Conservation (phyloP, 192 early-diverging fungal species). For the Podila clonocystis region DNA sequence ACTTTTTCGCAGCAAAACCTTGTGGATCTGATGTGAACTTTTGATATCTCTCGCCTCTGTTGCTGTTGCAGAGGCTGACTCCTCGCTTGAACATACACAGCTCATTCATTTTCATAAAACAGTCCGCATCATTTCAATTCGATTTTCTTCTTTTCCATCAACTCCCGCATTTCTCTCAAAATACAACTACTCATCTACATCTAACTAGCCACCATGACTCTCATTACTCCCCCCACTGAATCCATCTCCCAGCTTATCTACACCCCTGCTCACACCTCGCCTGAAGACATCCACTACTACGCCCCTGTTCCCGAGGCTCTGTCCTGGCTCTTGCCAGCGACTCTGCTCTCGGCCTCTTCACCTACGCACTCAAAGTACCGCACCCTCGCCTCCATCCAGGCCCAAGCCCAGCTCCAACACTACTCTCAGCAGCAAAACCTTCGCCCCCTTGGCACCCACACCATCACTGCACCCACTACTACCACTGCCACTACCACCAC, state of each 20-base stretch:
- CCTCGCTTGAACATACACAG: no score
- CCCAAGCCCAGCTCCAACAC: not conserved
- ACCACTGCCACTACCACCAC: not conserved
- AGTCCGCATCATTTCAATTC: not conserved
- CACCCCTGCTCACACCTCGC: conserved; percentile 2
- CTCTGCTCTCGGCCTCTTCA: conserved; percentile 14
- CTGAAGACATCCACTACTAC: conserved; percentile 11
- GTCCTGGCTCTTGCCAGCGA: conserved; percentile 50
- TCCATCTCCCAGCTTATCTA: conserved; percentile 10
- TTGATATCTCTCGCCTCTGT: no score
- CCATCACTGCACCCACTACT: not conserved
- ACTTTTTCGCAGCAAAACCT: no score
- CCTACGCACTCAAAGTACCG: conserved; percentile 35
- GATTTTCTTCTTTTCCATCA: conserved; percentile 1
- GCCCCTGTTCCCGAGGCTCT: conserved; percentile 18
- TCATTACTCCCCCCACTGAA: conserved; percentile 22
- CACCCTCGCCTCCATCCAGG: conserved; percentile 44
- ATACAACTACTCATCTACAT: not conserved
- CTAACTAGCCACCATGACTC: conserved; percentile 33
- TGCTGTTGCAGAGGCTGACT: no score
- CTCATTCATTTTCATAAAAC: not conserved
- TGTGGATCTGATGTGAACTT: no score
- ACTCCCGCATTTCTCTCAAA: not conserved
- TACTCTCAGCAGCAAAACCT: conserved; percentile 6
- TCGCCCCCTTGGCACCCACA: not conserved